Evolutionary conservation across 1,284 basidiomycete species (phyloP), one percentile per base, ranked within the genome.

Genomic region (Takashimella koratensis): DNA sequence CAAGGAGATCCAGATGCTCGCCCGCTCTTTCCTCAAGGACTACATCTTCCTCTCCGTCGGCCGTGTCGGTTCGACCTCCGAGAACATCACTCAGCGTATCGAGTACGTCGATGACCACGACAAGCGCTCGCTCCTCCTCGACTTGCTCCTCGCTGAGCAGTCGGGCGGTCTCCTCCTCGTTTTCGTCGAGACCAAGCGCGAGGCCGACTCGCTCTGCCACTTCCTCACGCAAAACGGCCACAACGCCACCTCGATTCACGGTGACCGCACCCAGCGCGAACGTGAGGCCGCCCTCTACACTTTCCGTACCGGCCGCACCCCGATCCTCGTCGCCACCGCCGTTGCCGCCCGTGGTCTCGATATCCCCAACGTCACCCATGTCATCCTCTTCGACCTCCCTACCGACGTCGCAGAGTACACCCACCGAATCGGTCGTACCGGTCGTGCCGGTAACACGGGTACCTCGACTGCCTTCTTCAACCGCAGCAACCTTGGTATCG

Each of bases 31-130:
- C 82, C 80, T 94, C 70, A 94, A 94, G 79, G 80, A 82, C 63
- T 98, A 98, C 79, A 86, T 98, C 74, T 98, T 98, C 86, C 84
- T 99, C 45, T 95, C 91, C 47, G 96, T 99, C 57, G 96, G 96
- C 23, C 90, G 96, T 74, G 96, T 98, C 55, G 96, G 96, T 58
- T 94, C 90, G 48, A 98, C 96, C 16, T 96, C 92, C 43, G 96
- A 98, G 82, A 98, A 98, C 81, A 98, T 99, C 74, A 98, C 95
- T 0, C 96, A 99, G 80, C 94, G 89, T 79, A 84, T 99, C 69
- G 96, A 99, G 77, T 98, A 93, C 70, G 96, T 98, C 54, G 96
- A 99, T 78, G 96, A 99, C 75, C 74, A 81, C 5, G 96, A 98
- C 81, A 99, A 99, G 81, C 89, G 91, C 68, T 97, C 92, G 27